These are phyloP conservation scores for Juncus effusus DNA, from an alignment of 176 grass and related monocot genomes.

Conservation along the genomic window DNA sequence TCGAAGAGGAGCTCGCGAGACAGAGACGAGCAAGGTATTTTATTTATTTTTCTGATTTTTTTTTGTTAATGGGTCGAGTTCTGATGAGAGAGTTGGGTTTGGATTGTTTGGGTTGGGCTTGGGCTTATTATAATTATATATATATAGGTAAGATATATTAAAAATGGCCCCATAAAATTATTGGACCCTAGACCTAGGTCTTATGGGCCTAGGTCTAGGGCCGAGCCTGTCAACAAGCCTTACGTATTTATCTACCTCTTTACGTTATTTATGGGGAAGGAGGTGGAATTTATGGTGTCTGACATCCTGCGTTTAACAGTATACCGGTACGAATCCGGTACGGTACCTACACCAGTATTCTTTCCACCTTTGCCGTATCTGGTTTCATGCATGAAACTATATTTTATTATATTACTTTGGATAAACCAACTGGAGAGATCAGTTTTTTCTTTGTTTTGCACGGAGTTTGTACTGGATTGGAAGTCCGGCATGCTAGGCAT, in stretches of 20 bases:
- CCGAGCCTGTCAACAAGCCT: constrained; percentile 61
- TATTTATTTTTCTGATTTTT: no score
- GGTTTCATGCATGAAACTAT: constrained; percentile 65
- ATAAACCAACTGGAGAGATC: constrained; percentile 44
- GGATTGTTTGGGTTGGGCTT: no score
- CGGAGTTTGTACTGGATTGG: constrained; percentile 42
- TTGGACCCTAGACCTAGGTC: no score
- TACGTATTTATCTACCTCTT: constrained; percentile 35
- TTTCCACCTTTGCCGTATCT: constrained; percentile 47
- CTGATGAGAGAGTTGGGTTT: no score
- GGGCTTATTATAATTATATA: no score
- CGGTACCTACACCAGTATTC: constrained; percentile 30
- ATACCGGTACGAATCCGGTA: constrained; percentile 38
- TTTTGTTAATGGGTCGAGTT: no score
- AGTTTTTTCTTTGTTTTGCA: constrained; percentile 57
- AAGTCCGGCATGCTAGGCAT: constrained; percentile 33
- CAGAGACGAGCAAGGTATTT: no score
- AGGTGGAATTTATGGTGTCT: constrained; percentile 28
- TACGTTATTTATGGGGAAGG: constrained; percentile 43
- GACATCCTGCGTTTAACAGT: constrained; percentile 52
- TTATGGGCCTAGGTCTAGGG: no score
- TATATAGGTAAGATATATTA: no score
- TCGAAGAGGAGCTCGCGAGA: no score
- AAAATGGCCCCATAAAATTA: no score
- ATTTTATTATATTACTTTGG: constrained; percentile 59